Evolutionary conservation across 306 rosid species (phyloP), one percentile per base, ranked within the genome.

Genomic region (Lablab purpureus): DNA sequence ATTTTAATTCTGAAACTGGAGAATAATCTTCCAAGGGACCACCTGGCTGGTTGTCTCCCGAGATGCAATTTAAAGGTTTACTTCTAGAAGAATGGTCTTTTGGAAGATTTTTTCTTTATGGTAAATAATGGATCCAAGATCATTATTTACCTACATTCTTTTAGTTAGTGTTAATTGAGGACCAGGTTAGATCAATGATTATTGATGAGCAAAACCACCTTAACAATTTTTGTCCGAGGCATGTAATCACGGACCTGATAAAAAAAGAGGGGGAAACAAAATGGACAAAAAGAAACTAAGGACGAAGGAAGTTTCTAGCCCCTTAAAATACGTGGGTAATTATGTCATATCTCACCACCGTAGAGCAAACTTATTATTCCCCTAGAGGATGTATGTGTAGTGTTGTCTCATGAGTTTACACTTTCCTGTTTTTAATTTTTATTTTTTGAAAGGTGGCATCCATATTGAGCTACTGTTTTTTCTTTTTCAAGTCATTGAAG

Each of bases 1-100:
- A 3, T 19, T 41, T 58, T 19, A 21, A 46, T 56, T 43, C 50
- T 58, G 51, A 46, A 77, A 77, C 66, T 18, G 58, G 14, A n/a
- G 25, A 41, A 50, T 50, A 27, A n/a, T 78, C 4, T 27, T 40
- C 25, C 34, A 11, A 27, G 32, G 60, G 46, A 21, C 56, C n/a
- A 21, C 56, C n/a, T 55, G 15, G 25, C 71, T 46, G 22, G 32
- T 69, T 78, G 71, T 45, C 6, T 43, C 27, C 19, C 27, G 34
- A 18, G 41, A 58, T 69, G 36, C 46, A 77, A 67, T 54, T 14
- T 67, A 11, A 41, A 23, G 67, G 67, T n/a, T 18, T 46, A 32
- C 14, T 65, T 63, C 60, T 62, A 25, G 18, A 12, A 62, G 13
- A 62, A 63, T 63, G 23, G 14, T 30, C 36, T 49, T 63, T 63